Conservation (phyloP, 2,329 filamentous ascomycete genomes). For the Hypocreales sp. region DNA sequence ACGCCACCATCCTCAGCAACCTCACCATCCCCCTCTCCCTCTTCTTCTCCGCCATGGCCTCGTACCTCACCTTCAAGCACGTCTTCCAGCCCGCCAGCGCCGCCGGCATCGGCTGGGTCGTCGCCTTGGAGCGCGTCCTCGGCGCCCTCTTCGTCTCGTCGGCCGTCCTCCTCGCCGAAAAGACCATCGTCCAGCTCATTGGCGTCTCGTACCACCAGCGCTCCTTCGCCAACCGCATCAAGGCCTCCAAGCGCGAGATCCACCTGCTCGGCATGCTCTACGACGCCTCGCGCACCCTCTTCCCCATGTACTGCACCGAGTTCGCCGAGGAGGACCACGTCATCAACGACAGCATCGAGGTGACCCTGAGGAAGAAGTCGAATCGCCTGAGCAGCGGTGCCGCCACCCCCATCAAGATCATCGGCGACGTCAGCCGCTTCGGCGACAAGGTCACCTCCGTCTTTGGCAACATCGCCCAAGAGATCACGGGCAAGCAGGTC, state of each 20-base stretch:
- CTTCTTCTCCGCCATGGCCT: conserved; percentile 52
- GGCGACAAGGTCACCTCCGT: conserved; percentile 89
- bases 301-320: conserved; percentile 83
- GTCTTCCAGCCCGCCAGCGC: conserved; percentile 23
- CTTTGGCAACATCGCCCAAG: conserved; percentile 84
- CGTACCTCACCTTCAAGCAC: conserved; percentile 45
- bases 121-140: conserved; percentile 47
- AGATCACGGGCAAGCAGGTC: conserved; percentile 89
- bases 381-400: conserved; percentile 37
- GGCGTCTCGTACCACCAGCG: conserved; percentile 75
- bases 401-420: conserved; percentile 62
- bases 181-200: conserved; percentile 66
- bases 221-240: conserved; percentile 70
- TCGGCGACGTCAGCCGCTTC: conserved; percentile 63
- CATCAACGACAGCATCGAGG: conserved; percentile 72
- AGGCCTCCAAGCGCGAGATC: conserved; percentile 78
- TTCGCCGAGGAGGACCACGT: conserved; percentile 85
- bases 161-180: conserved; percentile 60
- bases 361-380: conserved; percentile 44
- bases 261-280: conserved; percentile 72
- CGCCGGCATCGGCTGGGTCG: conserved; percentile 32
- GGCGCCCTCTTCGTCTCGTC: conserved; percentile 52
- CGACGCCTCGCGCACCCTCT: conserved; percentile 75
- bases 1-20: conserved; percentile 47
- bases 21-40: conserved; percentile 52